phyloP scores from a whole-genome alignment of 805 yeast species.

The Clavispora asparagi region DNA sequence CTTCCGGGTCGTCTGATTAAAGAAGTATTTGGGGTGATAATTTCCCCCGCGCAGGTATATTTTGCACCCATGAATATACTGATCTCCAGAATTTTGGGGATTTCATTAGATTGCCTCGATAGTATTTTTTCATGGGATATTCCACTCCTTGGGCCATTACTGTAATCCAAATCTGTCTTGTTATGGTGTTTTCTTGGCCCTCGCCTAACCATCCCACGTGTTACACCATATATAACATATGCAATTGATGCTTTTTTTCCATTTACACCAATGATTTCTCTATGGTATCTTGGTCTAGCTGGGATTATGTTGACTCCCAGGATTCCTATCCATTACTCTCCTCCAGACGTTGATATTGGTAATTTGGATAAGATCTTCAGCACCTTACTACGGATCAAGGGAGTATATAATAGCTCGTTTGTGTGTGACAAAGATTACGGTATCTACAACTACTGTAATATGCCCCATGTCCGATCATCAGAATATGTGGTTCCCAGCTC shows the following conservation, averaged over 20 bases:
- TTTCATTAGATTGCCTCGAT: no score
- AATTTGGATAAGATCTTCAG: neutral
- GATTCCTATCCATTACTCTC: neutral
- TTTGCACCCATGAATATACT: no score
- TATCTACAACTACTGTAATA: slow-evolving; percentile 2
- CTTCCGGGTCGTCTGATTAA: no score
- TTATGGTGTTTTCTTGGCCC: no score
- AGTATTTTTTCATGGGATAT: no score
- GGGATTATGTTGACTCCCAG: neutral
- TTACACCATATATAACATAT: neutral
- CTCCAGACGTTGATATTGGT: neutral
- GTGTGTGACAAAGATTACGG: neutral
- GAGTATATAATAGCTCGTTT: neutral
- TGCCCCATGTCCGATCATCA: slow-evolving; percentile 1
- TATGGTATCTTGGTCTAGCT: neutral
- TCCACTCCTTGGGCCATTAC: no score
- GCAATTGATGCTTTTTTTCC: neutral
- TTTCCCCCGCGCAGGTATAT: no score
- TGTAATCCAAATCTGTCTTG: no score
- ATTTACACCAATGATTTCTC: neutral
- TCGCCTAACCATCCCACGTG: neutral
- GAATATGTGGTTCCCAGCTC: neutral
- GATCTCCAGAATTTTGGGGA: no score
- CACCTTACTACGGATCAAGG: neutral
- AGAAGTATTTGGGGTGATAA: no score